Conservation (phyloP, 768 basidiomycete species). For the Suillus clintonianus region DNA sequence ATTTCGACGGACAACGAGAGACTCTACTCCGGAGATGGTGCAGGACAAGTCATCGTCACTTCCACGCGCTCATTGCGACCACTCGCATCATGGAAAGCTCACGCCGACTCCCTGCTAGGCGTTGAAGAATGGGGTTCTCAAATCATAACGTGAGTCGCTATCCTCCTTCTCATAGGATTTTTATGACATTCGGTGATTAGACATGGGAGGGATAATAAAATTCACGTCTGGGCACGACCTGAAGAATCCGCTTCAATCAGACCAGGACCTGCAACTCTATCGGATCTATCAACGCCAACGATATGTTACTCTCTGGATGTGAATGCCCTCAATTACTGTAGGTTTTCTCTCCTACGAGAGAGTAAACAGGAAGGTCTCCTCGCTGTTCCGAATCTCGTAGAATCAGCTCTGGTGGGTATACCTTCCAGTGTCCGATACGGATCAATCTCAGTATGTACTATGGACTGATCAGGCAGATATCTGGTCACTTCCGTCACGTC, state of each 20-base stretch:
- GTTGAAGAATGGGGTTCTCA: slow-evolving; percentile 69
- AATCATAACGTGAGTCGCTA: slow-evolving; percentile 54
- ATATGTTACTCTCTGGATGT: slow-evolving; percentile 77
- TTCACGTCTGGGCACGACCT: slow-evolving; percentile 70
- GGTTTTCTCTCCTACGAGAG: slow-evolving; percentile 66
- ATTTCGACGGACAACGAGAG: slow-evolving; percentile 76
- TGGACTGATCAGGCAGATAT: slow-evolving; percentile 69
- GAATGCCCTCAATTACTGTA: slow-evolving; percentile 93
- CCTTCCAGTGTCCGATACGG: not conserved
- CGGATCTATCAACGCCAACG: slow-evolving; percentile 49
- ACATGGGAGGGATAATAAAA: slow-evolving; percentile 84
- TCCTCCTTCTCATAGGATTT: not conserved
- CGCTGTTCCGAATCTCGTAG: slow-evolving; percentile 85
- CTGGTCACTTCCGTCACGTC: slow-evolving; percentile 71
- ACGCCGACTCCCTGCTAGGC: slow-evolving; percentile 74
- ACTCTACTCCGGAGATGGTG: slow-evolving; percentile 83
- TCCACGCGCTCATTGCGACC: slow-evolving; percentile 78
- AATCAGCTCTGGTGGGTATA: slow-evolving; percentile 72
- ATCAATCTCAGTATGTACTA: not conserved
- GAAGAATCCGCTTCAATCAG: slow-evolving; percentile 47
- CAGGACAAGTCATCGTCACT: slow-evolving; percentile 76
- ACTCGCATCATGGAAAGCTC: slow-evolving; percentile 74
- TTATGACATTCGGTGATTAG: slow-evolving; percentile 35
- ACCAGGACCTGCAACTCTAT: slow-evolving; percentile 56
- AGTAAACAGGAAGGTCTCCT: slow-evolving; percentile 49